Conservation (phyloP, 495 filamentous ascomycete species). For the Bathelium albidoporum region DNA sequence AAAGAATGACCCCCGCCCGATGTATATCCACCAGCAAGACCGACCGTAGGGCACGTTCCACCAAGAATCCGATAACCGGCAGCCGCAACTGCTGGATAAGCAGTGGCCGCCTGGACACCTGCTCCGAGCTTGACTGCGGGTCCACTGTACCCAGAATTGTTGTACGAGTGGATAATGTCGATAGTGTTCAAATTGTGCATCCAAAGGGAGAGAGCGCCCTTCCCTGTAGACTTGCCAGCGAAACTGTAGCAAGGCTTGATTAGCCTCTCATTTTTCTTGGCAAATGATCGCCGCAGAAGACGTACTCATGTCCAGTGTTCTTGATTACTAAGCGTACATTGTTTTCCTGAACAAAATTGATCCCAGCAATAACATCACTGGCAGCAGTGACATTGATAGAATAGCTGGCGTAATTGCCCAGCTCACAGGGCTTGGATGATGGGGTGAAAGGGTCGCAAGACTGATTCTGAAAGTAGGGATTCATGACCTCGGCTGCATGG, state of each 20-base stretch:
- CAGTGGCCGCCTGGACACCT: neutral
- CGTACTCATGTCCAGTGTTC: slow-evolving; percentile 21
- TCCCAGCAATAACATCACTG: neutral
- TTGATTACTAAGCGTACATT: slow-evolving; percentile 22
- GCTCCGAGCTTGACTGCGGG: neutral
- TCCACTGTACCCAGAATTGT: neutral
- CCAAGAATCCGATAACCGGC: neutral
- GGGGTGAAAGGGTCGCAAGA: slow-evolving; percentile 14
- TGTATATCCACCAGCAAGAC: neutral
- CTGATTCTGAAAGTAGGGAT: slow-evolving; percentile 17
- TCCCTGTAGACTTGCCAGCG: slow-evolving; percentile 40
- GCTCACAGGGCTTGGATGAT: slow-evolving; percentile 7
- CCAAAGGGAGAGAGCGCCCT: slow-evolving; percentile 42
- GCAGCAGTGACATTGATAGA: slow-evolving; percentile 1
- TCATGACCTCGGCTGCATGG: slow-evolving; percentile 16
- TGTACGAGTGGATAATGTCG: neutral
- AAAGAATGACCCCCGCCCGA: neutral
- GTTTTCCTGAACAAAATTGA: slow-evolving; percentile 12
- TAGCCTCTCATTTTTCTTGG: neutral
- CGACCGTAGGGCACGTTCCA: neutral
- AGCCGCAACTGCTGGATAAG: neutral
- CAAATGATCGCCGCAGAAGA: neutral
- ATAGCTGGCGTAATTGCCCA: slow-evolving; percentile 17
- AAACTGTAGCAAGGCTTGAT: slow-evolving; percentile 23
- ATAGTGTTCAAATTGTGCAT: slow-evolving; percentile 35